Conservation (phyloP, 2,329 filamentous ascomycete genomes). For the Neonectria ditissima region DNA sequence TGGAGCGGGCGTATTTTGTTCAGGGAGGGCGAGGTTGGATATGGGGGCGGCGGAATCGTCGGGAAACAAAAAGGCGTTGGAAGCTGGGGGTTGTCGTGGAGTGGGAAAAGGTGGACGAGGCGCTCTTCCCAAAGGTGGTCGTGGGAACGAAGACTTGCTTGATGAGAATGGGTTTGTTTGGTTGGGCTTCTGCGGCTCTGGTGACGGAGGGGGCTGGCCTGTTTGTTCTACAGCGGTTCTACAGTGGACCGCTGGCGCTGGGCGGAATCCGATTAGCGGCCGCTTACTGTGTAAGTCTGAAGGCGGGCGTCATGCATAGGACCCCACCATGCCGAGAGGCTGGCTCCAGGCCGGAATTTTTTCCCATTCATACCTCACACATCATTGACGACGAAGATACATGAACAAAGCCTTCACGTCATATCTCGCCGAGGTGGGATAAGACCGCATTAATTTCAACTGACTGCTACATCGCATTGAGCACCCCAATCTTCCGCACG, state of each 20-base stretch:
- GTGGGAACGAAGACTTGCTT: constrained; percentile 14
- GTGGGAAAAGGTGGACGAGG: too few relatives aligned
- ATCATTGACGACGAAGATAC: constrained; percentile 1
- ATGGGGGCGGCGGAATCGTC: not conserved
- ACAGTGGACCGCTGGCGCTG: not conserved
- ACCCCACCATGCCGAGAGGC: constrained; percentile 31
- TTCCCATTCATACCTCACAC: constrained; percentile 8
- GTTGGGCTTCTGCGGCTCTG: not conserved
- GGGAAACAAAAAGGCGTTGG: too few relatives aligned
- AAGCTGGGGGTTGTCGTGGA: not conserved
- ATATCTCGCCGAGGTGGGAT: not conserved
- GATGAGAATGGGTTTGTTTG: constrained; percentile 3
- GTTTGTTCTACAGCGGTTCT: not conserved
- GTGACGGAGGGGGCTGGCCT: not conserved
- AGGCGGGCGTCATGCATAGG: constrained; percentile 8
- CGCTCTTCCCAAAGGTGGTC: too few relatives aligned
- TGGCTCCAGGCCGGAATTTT: constrained; percentile 21
- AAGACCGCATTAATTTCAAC: not conserved
- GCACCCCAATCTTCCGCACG: not conserved
- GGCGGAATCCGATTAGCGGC: not conserved
- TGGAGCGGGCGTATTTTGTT: too few relatives aligned
- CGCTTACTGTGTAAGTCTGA: too few relatives aligned
- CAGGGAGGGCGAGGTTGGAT: not conserved
- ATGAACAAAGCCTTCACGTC: not conserved
- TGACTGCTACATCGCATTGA: not conserved